phyloP scores from a whole-genome alignment of 2,329 filamentous ascomycete species.

The Parafenestella ontariensis region DNA sequence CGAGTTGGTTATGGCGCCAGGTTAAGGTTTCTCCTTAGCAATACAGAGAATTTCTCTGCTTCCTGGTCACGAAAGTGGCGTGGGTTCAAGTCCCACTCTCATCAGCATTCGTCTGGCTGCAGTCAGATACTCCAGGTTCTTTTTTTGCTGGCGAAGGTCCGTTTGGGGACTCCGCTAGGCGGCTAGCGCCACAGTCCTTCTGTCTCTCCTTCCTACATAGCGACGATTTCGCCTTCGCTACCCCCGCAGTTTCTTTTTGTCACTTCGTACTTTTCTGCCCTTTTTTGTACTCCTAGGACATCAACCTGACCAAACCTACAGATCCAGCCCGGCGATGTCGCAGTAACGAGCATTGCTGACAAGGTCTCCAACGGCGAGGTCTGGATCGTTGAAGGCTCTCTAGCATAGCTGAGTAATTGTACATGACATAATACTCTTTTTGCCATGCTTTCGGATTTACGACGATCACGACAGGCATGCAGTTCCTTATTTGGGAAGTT shows the following conservation, averaged over 20 bases:
- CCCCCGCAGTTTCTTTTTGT: not conserved
- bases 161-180: too few relatives aligned
- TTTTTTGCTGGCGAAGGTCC: conserved; percentile 33
- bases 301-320: conserved; percentile 40
- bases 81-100: conserved; percentile 52
- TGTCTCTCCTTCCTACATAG: too few relatives aligned
- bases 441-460: not conserved
- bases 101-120: conserved; percentile 45
- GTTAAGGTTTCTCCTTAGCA: too few relatives aligned
- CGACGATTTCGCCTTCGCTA: too few relatives aligned
- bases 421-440: not conserved
- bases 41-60: too few relatives aligned
- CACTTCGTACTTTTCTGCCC: not conserved
- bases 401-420: conserved; percentile 47
- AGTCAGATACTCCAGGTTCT: conserved; percentile 30
- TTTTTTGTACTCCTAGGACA: not conserved
- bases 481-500: not conserved
- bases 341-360: conserved; percentile 76
- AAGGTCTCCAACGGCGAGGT: conserved; percentile 88
- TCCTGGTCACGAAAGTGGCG: conserved; percentile 51
- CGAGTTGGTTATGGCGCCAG: conserved; percentile 45
- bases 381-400: conserved; percentile 73
- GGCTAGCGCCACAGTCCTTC: too few relatives aligned
- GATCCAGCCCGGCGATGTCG: conserved; percentile 81
- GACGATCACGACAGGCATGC: not conserved